Evolutionary conservation across 1,139 yeast species (phyloP).

Genomic region (Kodamaea fungicola): DNA sequence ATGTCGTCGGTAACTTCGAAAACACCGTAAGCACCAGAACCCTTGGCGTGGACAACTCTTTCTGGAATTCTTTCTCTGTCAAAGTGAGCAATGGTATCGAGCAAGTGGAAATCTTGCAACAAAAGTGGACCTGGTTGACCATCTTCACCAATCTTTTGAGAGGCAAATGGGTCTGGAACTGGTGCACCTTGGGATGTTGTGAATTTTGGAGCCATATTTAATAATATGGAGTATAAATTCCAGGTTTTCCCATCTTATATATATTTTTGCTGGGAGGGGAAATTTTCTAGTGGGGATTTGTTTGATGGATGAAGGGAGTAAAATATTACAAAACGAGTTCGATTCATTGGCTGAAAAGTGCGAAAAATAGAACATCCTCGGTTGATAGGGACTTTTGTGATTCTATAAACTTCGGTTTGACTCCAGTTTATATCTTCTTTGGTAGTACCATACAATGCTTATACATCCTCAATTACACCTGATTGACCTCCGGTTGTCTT

Average conservation of each 20-base stretch:
- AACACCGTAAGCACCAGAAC: conserved; percentile 80
- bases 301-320: conserved; percentile 6
- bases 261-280: conserved; percentile 6
- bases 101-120: conserved; percentile 73
- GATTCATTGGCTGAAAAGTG: conserved; percentile 5
- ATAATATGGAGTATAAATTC: not conserved
- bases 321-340: conserved; percentile 6
- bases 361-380: too few relatives aligned
- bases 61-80: conserved; percentile 88
- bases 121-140: conserved; percentile 57
- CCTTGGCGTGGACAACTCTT: conserved; percentile 88
- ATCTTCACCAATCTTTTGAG: conserved; percentile 69
- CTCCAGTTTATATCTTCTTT: too few relatives aligned
- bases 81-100: conserved; percentile 77
- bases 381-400: too few relatives aligned
- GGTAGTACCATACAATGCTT: too few relatives aligned
- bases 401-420: too few relatives aligned
- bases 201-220: conserved; percentile 38
- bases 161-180: conserved; percentile 62
- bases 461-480: too few relatives aligned
- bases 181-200: conserved; percentile 78
- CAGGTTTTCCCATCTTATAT: conserved; percentile 2
- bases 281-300: conserved; percentile 6
- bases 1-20: conserved; percentile 83
- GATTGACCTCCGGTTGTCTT: too few relatives aligned